Evolutionary conservation across 2,329 filamentous ascomycete species (phyloP), one percentile per base, ranked within the genome.

Genomic region (Fusarium sp.): DNA sequence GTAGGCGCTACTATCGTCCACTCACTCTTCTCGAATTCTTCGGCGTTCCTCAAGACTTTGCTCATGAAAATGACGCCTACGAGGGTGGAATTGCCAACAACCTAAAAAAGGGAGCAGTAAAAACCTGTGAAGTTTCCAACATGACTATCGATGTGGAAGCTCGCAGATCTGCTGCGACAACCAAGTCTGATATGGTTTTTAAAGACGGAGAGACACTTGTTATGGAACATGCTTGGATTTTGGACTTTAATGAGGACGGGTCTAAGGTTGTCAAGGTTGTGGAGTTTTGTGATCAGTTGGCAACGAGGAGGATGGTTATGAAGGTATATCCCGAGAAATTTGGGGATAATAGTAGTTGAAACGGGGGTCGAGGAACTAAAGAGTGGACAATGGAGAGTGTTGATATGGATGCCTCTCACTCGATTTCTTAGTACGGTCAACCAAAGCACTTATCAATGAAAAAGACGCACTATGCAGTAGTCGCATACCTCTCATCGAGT

Each of bases 151-250:
- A 51, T 2, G 6, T n/a, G 9, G 45, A 56, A 6, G 37, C 27
- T 3, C 14, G 6, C 7, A 40, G 21, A 11, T 36, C 45, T 9
- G 21, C 52, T 2, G 52, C 52, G 5, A 56, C 9, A 5, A 56
- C 45, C 1, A 14, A 40, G 35, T 27, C 45, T 14, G 36, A 56
- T 4, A 51, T 51, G 45, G 21, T 40, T 10, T 56, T 56, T 2
- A 56, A 56, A 15, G 52, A 51, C 15, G 45, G 52, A 1, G 52
- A 56, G 11, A 25, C 31, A 14, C 2, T 56, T 20, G 11, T 51
- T 8, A 56, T 51, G 45, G 52, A 56, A 11, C 45, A 51, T 41
- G 27, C 52, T 9, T 56, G 52, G 52, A 35, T 39, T 6, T 51
- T 56, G 36, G 45, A 35, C 8, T 51, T 56, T n/a, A 51, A 40